These are phyloP conservation scores for Mycena filopes DNA, from an alignment of 768 basidiomycete genomes.

Conservation along the genomic window DNA sequence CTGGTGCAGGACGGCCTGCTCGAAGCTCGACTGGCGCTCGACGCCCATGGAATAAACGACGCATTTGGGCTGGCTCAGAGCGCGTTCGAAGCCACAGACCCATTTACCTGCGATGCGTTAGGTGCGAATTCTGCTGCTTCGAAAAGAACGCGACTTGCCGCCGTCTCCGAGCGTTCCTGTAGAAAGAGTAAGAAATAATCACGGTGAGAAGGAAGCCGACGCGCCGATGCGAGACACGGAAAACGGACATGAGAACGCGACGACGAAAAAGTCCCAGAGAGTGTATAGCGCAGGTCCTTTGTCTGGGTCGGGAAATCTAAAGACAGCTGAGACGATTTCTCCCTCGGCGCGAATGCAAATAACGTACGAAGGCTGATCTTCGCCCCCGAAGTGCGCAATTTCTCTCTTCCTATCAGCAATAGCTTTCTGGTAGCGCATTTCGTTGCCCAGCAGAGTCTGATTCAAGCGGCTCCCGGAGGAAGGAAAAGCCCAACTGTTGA, in stretches of 20 bases:
- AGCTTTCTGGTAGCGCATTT: constrained; percentile 18
- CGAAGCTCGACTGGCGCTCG: constrained; percentile 57
- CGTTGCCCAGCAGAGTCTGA: constrained; percentile 16
- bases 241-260: constrained; percentile 17
- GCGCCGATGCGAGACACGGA: constrained; percentile 6
- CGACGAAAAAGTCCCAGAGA: constrained; percentile 3
- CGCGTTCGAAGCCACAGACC: constrained; percentile 58
- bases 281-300: neutral
- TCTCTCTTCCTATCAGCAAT: neutral
- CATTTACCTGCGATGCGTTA: constrained; percentile 51
- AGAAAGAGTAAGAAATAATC: neutral
- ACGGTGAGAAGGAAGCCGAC: neutral
- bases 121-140: too few species aligned
- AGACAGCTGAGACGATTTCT: too few species aligned
- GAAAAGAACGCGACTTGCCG: neutral
- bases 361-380: too few species aligned
- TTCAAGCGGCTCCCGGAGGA: constrained; percentile 9
- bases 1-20: constrained; percentile 48
- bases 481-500: neutral
- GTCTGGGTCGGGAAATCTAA: too few species aligned
- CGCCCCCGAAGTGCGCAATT: too few species aligned
- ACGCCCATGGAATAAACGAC: constrained; percentile 57
- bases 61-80: constrained; percentile 51
- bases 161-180: constrained; percentile 45
- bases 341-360: too few species aligned